phyloP scores from a whole-genome alignment of 345 rosid species.

The Microcos paniculata region DNA sequence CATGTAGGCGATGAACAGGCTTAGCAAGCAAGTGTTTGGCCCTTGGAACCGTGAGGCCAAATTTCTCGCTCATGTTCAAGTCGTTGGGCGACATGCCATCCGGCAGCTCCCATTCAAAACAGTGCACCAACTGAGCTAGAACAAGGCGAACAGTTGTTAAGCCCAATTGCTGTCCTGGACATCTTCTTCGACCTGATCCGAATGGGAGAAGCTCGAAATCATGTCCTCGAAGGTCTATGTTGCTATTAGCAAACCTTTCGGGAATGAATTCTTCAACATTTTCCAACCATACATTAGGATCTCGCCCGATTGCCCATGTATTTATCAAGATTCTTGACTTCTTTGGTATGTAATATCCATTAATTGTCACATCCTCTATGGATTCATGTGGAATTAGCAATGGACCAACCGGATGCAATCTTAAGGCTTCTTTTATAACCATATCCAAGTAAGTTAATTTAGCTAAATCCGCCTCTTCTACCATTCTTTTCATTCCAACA shows the following conservation, averaged over 20 bases:
- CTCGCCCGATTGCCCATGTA: conserved; percentile 20
- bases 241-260: too few species aligned
- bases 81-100: conserved; percentile 9
- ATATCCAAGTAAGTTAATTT: too few species aligned
- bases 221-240: conserved; percentile 10
- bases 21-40: too few species aligned
- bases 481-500: too few species aligned
- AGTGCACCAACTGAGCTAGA: conserved; percentile 15
- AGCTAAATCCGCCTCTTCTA: too few species aligned
- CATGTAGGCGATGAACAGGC: background rate
- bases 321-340: conserved; percentile 24
- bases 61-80: too few species aligned
- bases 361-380: conserved; percentile 8
- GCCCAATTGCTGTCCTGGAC: conserved; percentile 8
- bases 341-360: conserved; percentile 24
- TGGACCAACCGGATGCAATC: too few species aligned
- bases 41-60: too few species aligned
- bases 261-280: conserved; percentile 4
- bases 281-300: conserved; percentile 19
- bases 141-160: background rate
- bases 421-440: too few species aligned
- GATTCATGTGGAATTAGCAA: conserved; percentile 20
- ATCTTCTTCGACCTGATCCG: conserved; percentile 9
- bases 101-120: conserved; percentile 18
- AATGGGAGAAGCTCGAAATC: conserved; percentile 15